These are phyloP conservation scores for Nepenthes mirabilis DNA, from an alignment of 148 eudicot genomes.

Conservation along the genomic window DNA sequence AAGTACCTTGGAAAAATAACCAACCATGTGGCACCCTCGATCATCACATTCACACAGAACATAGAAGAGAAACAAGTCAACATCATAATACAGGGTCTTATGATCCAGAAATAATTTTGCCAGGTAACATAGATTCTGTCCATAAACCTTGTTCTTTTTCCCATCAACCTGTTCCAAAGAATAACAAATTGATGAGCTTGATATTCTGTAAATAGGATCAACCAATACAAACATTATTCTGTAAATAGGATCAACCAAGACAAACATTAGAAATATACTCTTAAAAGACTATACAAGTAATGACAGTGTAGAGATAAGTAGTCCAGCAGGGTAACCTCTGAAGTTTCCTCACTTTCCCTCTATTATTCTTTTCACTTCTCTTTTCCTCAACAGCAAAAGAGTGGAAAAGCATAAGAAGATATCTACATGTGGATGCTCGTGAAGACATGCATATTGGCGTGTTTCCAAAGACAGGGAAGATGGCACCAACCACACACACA, in stretches of 20 bases:
- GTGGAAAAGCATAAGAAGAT: too few relatives aligned
- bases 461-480: too few relatives aligned
- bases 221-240: too few relatives aligned
- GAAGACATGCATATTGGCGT: neutral
- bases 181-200: neutral
- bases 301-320: too few relatives aligned
- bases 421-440: too few relatives aligned
- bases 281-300: too few relatives aligned
- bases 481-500: neutral
- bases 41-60: constrained; percentile 96
- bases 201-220: neutral
- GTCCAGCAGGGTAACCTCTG: too few relatives aligned
- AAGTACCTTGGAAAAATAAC: constrained; percentile 87
- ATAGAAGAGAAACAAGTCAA: constrained; percentile 83
- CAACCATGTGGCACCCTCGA: constrained; percentile 99
- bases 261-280: too few relatives aligned
- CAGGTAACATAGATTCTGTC: constrained; percentile 92
- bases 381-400: too few relatives aligned
- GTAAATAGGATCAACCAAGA: too few relatives aligned
- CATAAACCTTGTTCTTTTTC: constrained; percentile 95
- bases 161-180: constrained; percentile 71
- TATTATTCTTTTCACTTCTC: too few relatives aligned
- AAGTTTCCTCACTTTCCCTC: too few relatives aligned
- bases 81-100: constrained; percentile 96
- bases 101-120: constrained; percentile 94